Evolutionary conservation across 495 filamentous ascomycete genomes (phyloP), one percentile per base, ranked within the genome.

Genomic region (Aspergillus leporis): DNA sequence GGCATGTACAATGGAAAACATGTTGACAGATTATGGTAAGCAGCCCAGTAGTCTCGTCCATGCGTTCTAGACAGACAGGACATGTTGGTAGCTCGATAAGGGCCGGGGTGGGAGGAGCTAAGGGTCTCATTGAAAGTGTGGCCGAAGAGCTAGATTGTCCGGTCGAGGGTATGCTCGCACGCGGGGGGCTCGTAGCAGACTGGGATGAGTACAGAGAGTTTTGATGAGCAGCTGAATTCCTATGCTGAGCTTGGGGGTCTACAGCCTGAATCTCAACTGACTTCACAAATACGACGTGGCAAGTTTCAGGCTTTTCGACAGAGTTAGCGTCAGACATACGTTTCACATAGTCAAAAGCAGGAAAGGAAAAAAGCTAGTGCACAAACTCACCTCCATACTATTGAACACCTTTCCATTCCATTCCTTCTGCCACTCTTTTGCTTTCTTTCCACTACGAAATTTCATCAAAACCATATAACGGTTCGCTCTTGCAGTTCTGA

Each of bases 391-490:
- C 86, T 96, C 93, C 78, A 97, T 91, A 58, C 85, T 90, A 69
- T 96, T 94, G 66, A 97, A 98, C 2, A 91, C 84, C 75, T 93
- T 95, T 50, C 94, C 94, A 79, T 98, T 94, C 82, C 92, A 97
- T 63, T 90, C 87, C 61, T 79, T 86, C 65, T 91, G 86, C 86
- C 93, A 98, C 28, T 85, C 78, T 62, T 77, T 86, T 10, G 94
- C 94, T 60, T 83, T 85, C 65, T 80, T 82, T 45, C 82, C 81
- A 63, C 87, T 87, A 49, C 91, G 78, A 70, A 98, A 97, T 76
- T 96, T 98, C 89, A 98, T 93, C 57, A 98, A 79, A 48, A 97
- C 94, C 85, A 98, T 90, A 76, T 98, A 98, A 67, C 93, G 85
- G 71, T 93, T 97, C 65, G 89, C 85, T 53, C 89, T 79, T 51